Conservation (phyloP, 164 flowering plant species). For the Cinnamomum chago region DNA sequence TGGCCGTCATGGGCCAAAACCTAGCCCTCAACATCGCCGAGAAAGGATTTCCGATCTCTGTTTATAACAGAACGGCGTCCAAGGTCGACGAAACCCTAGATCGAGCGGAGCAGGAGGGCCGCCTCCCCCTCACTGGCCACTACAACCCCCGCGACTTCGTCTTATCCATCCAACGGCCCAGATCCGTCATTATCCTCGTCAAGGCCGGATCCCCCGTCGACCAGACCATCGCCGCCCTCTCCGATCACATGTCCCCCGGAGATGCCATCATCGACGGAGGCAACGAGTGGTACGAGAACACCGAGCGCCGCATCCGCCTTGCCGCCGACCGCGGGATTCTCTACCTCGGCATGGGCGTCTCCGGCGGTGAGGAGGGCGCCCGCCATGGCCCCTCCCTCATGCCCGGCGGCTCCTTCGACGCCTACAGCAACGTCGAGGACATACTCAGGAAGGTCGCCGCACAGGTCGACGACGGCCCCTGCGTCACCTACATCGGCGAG, state of each 20-base stretch:
- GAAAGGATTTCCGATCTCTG: slow-evolving; percentile 44
- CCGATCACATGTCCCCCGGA: slow-evolving; percentile 31
- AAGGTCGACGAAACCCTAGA: slow-evolving; percentile 41
- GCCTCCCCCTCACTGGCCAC: slow-evolving; percentile 34
- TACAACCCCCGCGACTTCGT: slow-evolving; percentile 31
- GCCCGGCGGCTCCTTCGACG: slow-evolving; percentile 52
- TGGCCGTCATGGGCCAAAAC: slow-evolving; percentile 60
- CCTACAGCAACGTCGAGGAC: slow-evolving; percentile 31
- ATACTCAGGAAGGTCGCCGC: slow-evolving; percentile 44
- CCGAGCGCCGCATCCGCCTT: slow-evolving; percentile 30
- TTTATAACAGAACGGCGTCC: slow-evolving; percentile 46
- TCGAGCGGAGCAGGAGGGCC: slow-evolving; percentile 34
- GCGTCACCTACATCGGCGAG: slow-evolving; percentile 42
- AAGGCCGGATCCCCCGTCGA: slow-evolving; percentile 50
- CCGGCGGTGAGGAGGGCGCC: slow-evolving; percentile 49
- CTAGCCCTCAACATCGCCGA: slow-evolving; percentile 50
- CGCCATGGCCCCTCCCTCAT: slow-evolving; percentile 42
- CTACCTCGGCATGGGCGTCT: slow-evolving; percentile 43
- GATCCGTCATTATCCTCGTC: slow-evolving; percentile 45
- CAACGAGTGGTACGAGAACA: slow-evolving; percentile 44
- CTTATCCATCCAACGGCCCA: slow-evolving; percentile 32
- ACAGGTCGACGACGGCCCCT: slow-evolving; percentile 50
- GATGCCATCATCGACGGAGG: slow-evolving; percentile 44
- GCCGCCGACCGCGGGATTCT: slow-evolving; percentile 21
- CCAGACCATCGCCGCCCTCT: slow-evolving; percentile 36